Evolutionary conservation across 805 yeast genomes (phyloP).

Genomic region (Candida andamanensis): DNA sequence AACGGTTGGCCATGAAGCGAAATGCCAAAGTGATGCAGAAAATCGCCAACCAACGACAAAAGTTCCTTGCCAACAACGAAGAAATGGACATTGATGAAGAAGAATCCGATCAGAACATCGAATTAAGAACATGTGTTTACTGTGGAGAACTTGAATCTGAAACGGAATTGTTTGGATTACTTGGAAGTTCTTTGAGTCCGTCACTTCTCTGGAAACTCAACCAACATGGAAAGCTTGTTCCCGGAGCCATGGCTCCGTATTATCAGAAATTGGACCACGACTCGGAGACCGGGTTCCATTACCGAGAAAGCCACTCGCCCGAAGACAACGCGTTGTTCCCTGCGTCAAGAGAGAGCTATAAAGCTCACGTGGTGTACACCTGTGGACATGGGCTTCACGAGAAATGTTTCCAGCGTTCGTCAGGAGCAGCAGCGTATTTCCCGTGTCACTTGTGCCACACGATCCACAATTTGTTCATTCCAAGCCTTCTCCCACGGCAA

Average conservation of each 20-base stretch:
- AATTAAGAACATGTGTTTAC: constrained; percentile 45
- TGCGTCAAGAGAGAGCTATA: constrained; percentile 14
- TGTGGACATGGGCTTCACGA: constrained; percentile 55
- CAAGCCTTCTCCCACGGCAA: constrained; percentile 31
- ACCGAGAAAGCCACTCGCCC: constrained; percentile 5
- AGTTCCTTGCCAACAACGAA: constrained; percentile 39
- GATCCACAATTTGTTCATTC: constrained; percentile 40
- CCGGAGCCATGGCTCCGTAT: constrained; percentile 25
- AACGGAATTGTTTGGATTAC: constrained; percentile 53
- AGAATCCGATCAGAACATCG: constrained; percentile 9
- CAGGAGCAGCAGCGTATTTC: constrained; percentile 18
- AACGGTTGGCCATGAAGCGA: constrained; percentile 55
- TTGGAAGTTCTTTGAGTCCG: constrained; percentile 44
- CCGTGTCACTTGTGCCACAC: constrained; percentile 51
- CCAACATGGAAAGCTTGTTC: too few relatives aligned
- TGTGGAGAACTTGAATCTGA: constrained; percentile 51
- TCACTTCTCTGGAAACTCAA: constrained; percentile 49
- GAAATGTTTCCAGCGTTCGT: constrained; percentile 35
- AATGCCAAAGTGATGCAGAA: constrained; percentile 57
- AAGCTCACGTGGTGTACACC: constrained; percentile 30
- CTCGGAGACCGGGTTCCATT: constrained; percentile 15
- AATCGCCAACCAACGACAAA: constrained; percentile 50
- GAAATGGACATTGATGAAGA: constrained; percentile 10
- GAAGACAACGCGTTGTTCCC: constrained; percentile 3
- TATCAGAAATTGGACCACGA: constrained; percentile 3